Conservation (phyloP, 2,329 filamentous ascomycete species). For the Helotiales sp. region DNA sequence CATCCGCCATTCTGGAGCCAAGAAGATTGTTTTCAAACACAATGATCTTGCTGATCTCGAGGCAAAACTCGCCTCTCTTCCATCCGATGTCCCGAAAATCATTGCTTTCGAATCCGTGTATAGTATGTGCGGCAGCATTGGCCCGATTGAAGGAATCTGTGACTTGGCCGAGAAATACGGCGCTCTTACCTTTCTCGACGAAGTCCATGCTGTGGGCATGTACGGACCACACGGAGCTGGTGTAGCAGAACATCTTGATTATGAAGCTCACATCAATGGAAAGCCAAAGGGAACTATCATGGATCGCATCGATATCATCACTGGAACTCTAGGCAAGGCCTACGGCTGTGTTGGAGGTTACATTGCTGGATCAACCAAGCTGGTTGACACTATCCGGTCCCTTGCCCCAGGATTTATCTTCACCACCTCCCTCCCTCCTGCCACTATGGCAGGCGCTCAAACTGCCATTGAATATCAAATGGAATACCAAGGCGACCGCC, state of each 20-base stretch:
- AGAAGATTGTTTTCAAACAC: conserved; percentile 98
- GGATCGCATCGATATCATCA: conserved; percentile 98
- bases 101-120: conserved; percentile 99
- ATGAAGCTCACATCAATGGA: conserved; percentile 79
- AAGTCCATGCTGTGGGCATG: conserved; percentile 99
- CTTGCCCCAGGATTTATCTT: conserved; percentile 98
- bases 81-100: conserved; percentile 87
- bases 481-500: conserved; percentile 80
- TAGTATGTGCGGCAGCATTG: conserved; percentile 98
- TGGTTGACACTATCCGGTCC: conserved; percentile 93
- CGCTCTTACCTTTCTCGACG: conserved; percentile 94
- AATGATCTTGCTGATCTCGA: conserved; percentile 95
- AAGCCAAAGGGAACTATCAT: conserved; percentile 81
- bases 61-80: conserved; percentile 86
- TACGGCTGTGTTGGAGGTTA: conserved; percentile 98
- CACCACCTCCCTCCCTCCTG: conserved; percentile 93
- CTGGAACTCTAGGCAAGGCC: conserved; percentile 94
- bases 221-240: conserved; percentile 95
- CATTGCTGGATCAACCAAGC: conserved; percentile 84
- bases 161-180: conserved; percentile 97
- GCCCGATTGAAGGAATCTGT: conserved; percentile 93
- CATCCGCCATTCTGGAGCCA: conserved; percentile 94
- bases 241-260: conserved; percentile 97
- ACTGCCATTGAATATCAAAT: conserved; percentile 95
- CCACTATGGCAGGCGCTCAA: conserved; percentile 93